Evolutionary conservation across 306 rosid genomes (phyloP).

Genomic region (Myrica gale): DNA sequence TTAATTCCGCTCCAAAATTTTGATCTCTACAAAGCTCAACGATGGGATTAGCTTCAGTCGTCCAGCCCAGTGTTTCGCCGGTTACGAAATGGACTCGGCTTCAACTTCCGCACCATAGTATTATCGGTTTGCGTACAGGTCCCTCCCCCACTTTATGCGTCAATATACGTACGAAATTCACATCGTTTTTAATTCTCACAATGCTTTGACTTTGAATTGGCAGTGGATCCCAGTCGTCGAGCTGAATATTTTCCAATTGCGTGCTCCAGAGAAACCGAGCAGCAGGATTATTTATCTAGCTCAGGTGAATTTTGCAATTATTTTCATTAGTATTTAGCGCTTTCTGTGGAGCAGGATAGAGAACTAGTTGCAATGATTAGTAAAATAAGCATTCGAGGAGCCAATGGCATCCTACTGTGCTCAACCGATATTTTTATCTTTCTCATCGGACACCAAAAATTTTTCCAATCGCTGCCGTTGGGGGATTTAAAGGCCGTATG

Average conservation of each 20-base stretch:
- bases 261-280: conserved; percentile 50
- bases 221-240: conserved; percentile 44
- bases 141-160: conserved; percentile 1
- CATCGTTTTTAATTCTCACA: conserved; percentile 3
- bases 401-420: background rate
- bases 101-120: conserved; percentile 25
- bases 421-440: background rate
- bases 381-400: background rate
- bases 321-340: background rate
- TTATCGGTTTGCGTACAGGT: conserved; percentile 47
- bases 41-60: conserved; percentile 69
- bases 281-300: conserved; percentile 38
- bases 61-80: conserved; percentile 39
- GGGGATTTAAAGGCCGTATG: background rate
- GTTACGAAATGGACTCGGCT: conserved; percentile 36
- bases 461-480: too few relatives aligned
- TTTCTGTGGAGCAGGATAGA: background rate
- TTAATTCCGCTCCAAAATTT: background rate
- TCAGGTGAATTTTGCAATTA: conserved; percentile 42
- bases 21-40: background rate
- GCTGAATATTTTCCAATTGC: conserved; percentile 37
- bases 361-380: background rate
- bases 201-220: conserved; percentile 19
- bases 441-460: too few relatives aligned
- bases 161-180: background rate